These are phyloP conservation scores for Silene noctiflora DNA, from an alignment of 179 eudicot species.

Conservation along the genomic window DNA sequence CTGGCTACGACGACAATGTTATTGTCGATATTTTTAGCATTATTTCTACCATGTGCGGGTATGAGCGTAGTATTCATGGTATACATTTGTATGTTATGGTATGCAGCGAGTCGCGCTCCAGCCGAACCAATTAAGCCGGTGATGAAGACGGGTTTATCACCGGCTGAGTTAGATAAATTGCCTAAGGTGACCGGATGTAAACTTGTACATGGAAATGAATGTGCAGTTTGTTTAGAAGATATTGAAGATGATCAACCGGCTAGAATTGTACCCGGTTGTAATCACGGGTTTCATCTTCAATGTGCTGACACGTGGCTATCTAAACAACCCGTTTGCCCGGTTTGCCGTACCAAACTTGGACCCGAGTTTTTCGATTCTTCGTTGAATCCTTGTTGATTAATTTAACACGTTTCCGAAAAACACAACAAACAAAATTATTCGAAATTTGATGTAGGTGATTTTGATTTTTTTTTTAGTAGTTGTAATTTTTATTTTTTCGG, in stretches of 20 bases:
- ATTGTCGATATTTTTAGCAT: conserved; percentile 57
- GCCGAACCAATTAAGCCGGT: conserved; percentile 29
- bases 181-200: conserved; percentile 55
- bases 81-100: conserved; percentile 71
- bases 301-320: conserved; percentile 79
- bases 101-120: conserved; percentile 30
- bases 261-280: conserved; percentile 73
- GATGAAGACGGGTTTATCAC: conserved; percentile 43
- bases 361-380: conserved; percentile 42
- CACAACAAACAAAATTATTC: not conserved
- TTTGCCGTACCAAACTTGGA: conserved; percentile 58
- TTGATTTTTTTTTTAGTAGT: not conserved
- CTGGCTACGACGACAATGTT: conserved; percentile 37
- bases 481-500: not conserved
- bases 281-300: conserved; percentile 68
- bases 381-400: conserved; percentile 43
- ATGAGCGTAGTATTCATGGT: conserved; percentile 74
- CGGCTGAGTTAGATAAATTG: conserved; percentile 50
- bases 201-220: conserved; percentile 51
- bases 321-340: conserved; percentile 59
- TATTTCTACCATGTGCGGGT: conserved; percentile 78
- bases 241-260: conserved; percentile 56
- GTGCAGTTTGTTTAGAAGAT: conserved; percentile 73
- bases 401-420: too few species aligned
- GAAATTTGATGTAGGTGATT: not conserved